Percentiles rank a stretch among this genome's conserved stretches.
These are phyloP conservation scores for Ceratocystiopsis brevicomis DNA, from an alignment of 2,329 filamentous ascomycete species.

Conservation along the genomic window DNA sequence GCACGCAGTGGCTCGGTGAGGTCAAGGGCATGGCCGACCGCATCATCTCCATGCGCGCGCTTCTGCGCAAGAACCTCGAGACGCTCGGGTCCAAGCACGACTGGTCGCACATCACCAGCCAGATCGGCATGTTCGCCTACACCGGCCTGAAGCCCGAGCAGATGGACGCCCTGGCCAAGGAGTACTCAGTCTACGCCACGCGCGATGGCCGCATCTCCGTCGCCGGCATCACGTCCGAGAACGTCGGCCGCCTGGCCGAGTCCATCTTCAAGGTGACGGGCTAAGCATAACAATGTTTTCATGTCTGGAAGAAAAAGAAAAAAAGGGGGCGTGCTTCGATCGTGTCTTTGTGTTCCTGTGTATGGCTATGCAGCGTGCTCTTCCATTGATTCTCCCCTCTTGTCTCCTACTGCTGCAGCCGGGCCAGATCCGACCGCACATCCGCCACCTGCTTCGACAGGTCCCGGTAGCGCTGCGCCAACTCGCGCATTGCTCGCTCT, in stretches of 20 bases:
- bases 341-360: neutral
- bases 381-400: neutral
- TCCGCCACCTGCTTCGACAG: conserved; percentile 31
- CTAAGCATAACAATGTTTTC: conserved; percentile 16
- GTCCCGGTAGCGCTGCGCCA: conserved; percentile 31
- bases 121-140: conserved; percentile 99
- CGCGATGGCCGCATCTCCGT: conserved; percentile 79
- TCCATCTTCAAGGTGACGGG: conserved; percentile 72
- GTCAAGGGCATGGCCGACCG: conserved; percentile 98
- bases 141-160: conserved; percentile 80
- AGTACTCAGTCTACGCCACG: conserved; percentile 95
- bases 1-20: conserved; percentile 88
- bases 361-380: neutral
- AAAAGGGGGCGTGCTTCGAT: too few species aligned
- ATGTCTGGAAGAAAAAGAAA: neutral
- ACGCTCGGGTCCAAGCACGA: conserved; percentile 88
- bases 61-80: conserved; percentile 89
- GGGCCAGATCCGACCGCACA: conserved; percentile 25
- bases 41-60: conserved; percentile 93
- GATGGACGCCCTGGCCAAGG: conserved; percentile 80
- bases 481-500: conserved; percentile 32
- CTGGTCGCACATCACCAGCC: conserved; percentile 96
- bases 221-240: conserved; percentile 62
- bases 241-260: conserved; percentile 65
- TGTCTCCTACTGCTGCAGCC: conserved; percentile 6